Evolutionary conservation across 208 protist genomes (phyloP).

Genomic region (Lotmaria passim): DNA sequence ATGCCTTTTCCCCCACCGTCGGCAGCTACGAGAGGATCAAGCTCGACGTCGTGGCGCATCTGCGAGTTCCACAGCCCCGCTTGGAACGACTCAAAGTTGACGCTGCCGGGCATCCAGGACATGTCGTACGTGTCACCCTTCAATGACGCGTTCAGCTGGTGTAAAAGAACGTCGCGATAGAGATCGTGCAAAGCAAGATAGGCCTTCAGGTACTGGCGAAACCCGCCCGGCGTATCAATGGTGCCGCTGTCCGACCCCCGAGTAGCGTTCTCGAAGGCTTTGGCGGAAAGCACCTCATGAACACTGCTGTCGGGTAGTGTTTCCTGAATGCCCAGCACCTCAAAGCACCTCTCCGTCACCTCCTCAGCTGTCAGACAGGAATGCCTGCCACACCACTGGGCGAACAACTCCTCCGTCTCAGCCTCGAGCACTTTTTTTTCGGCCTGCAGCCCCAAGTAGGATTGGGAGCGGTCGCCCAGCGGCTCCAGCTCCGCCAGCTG

Average conservation of each 20-base stretch:
- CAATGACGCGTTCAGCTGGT: conserved; percentile 11
- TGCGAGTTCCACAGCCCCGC: conserved; percentile 19
- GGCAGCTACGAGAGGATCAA: conserved; percentile 19
- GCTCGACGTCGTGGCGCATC: conserved; percentile 22
- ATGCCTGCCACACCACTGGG: conserved; percentile 24
- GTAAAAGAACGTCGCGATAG: conserved; percentile 37
- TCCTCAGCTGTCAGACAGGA: conserved; percentile 25
- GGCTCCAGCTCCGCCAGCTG: conserved; percentile 32
- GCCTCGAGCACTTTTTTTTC: conserved; percentile 31
- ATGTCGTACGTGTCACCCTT: conserved; percentile 8
- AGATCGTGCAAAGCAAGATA: conserved; percentile 42
- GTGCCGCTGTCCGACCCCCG: conserved; percentile 9
- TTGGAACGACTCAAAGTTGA: conserved; percentile 19
- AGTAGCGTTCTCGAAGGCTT: conserved; percentile 33
- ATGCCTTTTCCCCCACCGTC: conserved; percentile 11
- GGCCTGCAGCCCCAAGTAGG: conserved; percentile 11
- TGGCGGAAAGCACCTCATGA: conserved; percentile 39
- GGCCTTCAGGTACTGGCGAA: conserved; percentile 36
- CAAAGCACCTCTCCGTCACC: conserved; percentile 30
- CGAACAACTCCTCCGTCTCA: conserved; percentile 37
- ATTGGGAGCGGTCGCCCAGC: conserved; percentile 10
- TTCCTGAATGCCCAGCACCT: conserved; percentile 28
- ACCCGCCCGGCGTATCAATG: conserved; percentile 16
- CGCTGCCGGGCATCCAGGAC: conserved; percentile 11
- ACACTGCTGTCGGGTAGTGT: conserved; percentile 40